Evolutionary conservation across 495 filamentous ascomycete genomes (phyloP).

Genomic region (Choiromyces venosus): DNA sequence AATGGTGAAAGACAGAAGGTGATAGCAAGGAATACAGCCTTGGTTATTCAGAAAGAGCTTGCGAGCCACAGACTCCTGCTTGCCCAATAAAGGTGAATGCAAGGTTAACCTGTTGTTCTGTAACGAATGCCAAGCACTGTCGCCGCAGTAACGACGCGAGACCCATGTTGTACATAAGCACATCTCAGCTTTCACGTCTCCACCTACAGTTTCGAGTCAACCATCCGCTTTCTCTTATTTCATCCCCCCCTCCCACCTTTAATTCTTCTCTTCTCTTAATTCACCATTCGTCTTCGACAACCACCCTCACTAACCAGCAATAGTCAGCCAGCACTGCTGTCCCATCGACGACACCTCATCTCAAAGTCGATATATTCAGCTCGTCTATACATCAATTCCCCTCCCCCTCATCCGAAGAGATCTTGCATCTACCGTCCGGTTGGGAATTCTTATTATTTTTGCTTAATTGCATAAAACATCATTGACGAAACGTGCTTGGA

Average conservation of each 20-base stretch:
- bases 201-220: slow-evolving; percentile 5
- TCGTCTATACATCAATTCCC: slow-evolving; percentile 19
- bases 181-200: slow-evolving; percentile 31
- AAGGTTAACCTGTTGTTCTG: neutral
- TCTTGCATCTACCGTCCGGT: slow-evolving; percentile 4
- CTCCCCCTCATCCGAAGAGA: slow-evolving; percentile 14
- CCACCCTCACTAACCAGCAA: slow-evolving; percentile 15
- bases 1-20: slow-evolving; percentile 34
- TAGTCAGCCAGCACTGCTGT: slow-evolving; percentile 17
- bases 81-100: neutral
- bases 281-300: slow-evolving; percentile 19
- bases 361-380: slow-evolving; percentile 1
- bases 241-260: slow-evolving; percentile 9
- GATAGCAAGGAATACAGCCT: slow-evolving; percentile 33
- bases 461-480: slow-evolving; percentile 37
- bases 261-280: slow-evolving; percentile 17
- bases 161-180: slow-evolving; percentile 38
- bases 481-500: slow-evolving; percentile 17
- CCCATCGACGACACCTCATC: slow-evolving; percentile 5
- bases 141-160: slow-evolving; percentile 40
- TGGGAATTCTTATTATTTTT: slow-evolving; percentile 34
- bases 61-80: neutral
- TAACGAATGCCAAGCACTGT: slow-evolving; percentile 38
- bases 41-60: neutral
- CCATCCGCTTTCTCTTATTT: slow-evolving; percentile 15